Evolutionary conservation across 345 rosid species (phyloP).

Genomic region (Euphorbia pulcherrima): DNA sequence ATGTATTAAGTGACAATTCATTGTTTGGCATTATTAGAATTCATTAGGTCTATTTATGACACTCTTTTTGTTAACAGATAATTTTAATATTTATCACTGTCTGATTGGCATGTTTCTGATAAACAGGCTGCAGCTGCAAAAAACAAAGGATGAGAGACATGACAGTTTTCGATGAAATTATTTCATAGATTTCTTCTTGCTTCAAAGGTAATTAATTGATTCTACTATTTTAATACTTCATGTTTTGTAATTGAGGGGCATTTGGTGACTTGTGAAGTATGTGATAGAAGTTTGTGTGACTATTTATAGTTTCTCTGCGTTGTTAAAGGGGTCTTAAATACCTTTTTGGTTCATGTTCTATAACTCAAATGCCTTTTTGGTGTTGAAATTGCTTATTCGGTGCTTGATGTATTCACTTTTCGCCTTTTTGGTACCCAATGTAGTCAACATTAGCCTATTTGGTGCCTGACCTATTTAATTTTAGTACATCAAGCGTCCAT

Average conservation of each 20-base stretch:
- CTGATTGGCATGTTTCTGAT: background rate
- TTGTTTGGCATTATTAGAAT: background rate
- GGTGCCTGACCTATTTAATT: too few species aligned
- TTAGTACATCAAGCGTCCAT: too few species aligned
- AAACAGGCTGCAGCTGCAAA: slow-evolving; percentile 21
- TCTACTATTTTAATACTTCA: background rate
- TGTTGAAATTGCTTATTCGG: too few species aligned
- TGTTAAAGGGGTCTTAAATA: too few species aligned
- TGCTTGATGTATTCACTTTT: too few species aligned
- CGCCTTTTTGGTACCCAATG: too few species aligned
- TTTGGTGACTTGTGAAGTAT: background rate
- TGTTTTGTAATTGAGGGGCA: background rate
- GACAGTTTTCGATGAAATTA: background rate
- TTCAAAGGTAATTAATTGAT: slow-evolving; percentile 4
- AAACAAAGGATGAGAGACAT: slow-evolving; percentile 5
- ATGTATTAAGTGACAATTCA: background rate
- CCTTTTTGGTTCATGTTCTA: too few species aligned
- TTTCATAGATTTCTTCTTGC: background rate
- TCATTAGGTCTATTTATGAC: background rate
- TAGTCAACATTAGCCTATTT: too few species aligned
- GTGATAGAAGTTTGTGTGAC: background rate
- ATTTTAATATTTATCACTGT: background rate
- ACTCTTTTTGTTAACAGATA: background rate
- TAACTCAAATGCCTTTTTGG: too few species aligned
- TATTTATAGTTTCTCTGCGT: background rate